These are phyloP conservation scores for Botrytis byssoidea DNA, from an alignment of 2,329 filamentous ascomycete species.

Conservation along the genomic window DNA sequence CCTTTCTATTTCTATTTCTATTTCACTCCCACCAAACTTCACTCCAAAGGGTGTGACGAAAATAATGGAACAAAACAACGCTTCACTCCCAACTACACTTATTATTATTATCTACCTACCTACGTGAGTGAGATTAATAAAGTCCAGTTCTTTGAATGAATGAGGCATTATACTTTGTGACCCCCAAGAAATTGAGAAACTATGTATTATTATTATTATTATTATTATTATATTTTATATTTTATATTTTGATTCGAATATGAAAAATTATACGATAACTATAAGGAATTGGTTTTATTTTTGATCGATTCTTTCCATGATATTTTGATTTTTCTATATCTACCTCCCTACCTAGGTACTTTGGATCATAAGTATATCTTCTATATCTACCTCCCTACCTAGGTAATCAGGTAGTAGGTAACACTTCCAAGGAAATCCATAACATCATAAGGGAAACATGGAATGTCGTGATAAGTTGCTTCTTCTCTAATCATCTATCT, in stretches of 20 bases:
- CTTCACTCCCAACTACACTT: not conserved
- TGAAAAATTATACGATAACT: too few species aligned
- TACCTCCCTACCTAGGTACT: too few species aligned
- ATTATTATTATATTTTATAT: too few species aligned
- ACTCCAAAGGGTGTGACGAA: not conserved
- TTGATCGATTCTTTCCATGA: not conserved
- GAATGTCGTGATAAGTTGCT: not conserved
- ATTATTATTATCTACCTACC: too few species aligned
- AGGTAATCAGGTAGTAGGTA: not conserved
- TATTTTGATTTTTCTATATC: not conserved
- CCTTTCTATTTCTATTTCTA: not conserved
- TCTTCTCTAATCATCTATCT: not conserved
- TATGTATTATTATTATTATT: not conserved
- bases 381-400: not conserved
- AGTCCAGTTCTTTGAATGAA: not conserved
- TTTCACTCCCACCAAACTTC: not conserved
- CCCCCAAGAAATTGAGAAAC: not conserved
- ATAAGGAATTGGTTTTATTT: too few species aligned
- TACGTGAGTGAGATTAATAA: not conserved
- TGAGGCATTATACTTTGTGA: not conserved
- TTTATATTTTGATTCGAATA: not conserved
- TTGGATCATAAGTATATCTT: constrained; percentile 1
- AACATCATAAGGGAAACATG: constrained; percentile 3
- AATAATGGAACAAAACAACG: not conserved
- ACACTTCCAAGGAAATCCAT: not conserved